Evolutionary conservation across 2,329 filamentous ascomycete genomes (phyloP), one percentile per base, ranked within the genome.

Genomic region (Alternaria panax): DNA sequence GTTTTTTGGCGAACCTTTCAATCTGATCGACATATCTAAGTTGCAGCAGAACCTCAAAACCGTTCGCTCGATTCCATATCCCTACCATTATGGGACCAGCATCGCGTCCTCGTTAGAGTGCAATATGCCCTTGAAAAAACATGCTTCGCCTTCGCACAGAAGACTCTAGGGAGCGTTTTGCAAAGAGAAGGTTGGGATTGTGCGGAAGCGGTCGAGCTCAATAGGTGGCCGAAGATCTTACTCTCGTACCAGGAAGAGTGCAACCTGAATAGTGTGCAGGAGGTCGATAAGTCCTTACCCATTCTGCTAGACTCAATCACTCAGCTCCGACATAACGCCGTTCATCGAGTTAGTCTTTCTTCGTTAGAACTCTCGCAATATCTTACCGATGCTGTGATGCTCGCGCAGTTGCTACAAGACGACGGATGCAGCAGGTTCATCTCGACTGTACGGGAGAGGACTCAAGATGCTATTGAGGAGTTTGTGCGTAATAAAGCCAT

Each of bases 341-440:
- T 57, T 7, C 54, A 57, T 38, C 46, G 54, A n/a, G 27, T 34
- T 28, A 46, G 46, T n/a, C 54, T 57, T 38, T 16, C 38, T 2
- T 50, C 46, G 9, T 12, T 12, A 12, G 18, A 4, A 2, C 16
- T 32, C n/a, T 34, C 45, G 14, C 27, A 57, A 3, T 24, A 28
- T 12, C 18, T 40, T 7, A 24, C 14, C 5, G 46, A 51, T 24
- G 54, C 54, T 30, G n/a, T 20, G 24, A 8, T 20, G 20, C 38
- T 57, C 4, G 46, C 40, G 3, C 25, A 14, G 9, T 30, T 57
- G 1, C 3, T 57, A 11, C 46, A 45, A 16, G 24, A 57, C n/a
- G 24, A 51, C 3, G 18, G 4, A 5, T 34, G 46, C n/a, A n/a
- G 16, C 18, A 9, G 20, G n/a, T 24, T 38, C 5, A 30, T 57